Percentiles rank a stretch among this genome's conserved stretches.
phyloP scores from a whole-genome alignment of 257 asterid species.

The Penstemon davidsonii region DNA sequence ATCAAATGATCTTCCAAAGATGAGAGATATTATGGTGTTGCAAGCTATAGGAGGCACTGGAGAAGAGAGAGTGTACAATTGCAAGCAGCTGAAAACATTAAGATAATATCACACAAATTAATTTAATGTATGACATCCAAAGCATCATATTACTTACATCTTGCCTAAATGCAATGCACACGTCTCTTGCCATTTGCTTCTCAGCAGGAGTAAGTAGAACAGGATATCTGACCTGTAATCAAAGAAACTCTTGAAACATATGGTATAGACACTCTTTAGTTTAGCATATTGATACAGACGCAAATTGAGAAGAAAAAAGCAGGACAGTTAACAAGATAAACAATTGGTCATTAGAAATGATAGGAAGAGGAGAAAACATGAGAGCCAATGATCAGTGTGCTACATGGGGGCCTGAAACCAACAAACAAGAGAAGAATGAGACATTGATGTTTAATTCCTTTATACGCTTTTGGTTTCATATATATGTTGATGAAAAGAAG shows the following conservation, averaged over 20 bases:
- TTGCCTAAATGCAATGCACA: constrained; percentile 95
- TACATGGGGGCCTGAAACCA: constrained; percentile 5
- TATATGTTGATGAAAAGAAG: constrained; percentile 5
- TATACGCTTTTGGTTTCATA: neutral
- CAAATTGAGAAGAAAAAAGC: constrained; percentile 11
- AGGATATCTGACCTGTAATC: constrained; percentile 90
- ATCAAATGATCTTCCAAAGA: constrained; percentile 6
- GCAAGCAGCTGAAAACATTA: constrained; percentile 16
- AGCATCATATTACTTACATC: constrained; percentile 58
- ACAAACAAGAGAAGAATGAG: neutral
- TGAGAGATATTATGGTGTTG: neutral
- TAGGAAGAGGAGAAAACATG: neutral
- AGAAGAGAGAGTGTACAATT: constrained; percentile 13
- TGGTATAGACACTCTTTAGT: neutral
- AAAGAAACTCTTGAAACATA: constrained; percentile 13
- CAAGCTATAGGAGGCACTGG: constrained; percentile 10
- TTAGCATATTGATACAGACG: neutral
- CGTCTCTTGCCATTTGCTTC: constrained; percentile 96
- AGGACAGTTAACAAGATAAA: constrained; percentile 1
- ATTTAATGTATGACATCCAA: constrained; percentile 12
- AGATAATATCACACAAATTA: constrained; percentile 7
- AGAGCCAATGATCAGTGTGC: constrained; percentile 13
- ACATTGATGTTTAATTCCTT: constrained; percentile 2
- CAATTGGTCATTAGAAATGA: constrained; percentile 8
- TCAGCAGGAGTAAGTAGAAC: constrained; percentile 95